Evolutionary conservation across 768 basidiomycete genomes (phyloP), one percentile per base, ranked within the genome.

Genomic region (Cubamyces lactineus): DNA sequence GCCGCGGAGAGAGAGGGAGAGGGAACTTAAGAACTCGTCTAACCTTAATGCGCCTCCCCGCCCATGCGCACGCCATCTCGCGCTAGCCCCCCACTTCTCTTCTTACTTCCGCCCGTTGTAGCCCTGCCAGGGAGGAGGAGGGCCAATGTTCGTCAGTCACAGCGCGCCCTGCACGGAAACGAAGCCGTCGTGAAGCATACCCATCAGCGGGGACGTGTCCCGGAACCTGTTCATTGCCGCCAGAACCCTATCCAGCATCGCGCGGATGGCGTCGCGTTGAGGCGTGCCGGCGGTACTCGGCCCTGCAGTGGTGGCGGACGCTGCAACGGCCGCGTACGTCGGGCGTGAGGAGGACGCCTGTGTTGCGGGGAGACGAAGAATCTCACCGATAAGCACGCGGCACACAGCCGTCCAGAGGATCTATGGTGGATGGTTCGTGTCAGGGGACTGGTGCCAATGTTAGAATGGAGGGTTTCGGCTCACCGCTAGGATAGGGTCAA

Each of bases 401-500:
- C 64, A 55, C 16, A 64, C 56, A 2, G 61, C 64, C 43, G 67
- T 63, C 67, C 67, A 68, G 13, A 68, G 45, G 30, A 68, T 65
- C 67, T 68, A 50, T 2, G 41, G 45, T 7, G 1, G 16, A 9
- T 9, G n/a, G n/a, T 17, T 41, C 9, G 41, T 42, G 1, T 38
- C 43, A 34, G 39, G 12, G 11, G 17, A 26, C 30, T 2, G 41
- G 15, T 34, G 17, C 16, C 6, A 34, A 53, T 26, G 23, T 38
- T 17, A n/a, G 17, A 11, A 6, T 3, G 34, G 21, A 1, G 28
- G 23, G 28, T 34, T 6, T 6, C 1, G 60, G 48, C 64, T 26
- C 59, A 67, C 66, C 43, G 63, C 57, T n/a, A 67, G 45, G 42
- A 67, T 67, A 3, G 66, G 66, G 40, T 67, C 66, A n/a, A 63